phyloP scores from a whole-genome alignment of 2,329 filamentous ascomycete species.

The Aureobasidium mangrovei region DNA sequence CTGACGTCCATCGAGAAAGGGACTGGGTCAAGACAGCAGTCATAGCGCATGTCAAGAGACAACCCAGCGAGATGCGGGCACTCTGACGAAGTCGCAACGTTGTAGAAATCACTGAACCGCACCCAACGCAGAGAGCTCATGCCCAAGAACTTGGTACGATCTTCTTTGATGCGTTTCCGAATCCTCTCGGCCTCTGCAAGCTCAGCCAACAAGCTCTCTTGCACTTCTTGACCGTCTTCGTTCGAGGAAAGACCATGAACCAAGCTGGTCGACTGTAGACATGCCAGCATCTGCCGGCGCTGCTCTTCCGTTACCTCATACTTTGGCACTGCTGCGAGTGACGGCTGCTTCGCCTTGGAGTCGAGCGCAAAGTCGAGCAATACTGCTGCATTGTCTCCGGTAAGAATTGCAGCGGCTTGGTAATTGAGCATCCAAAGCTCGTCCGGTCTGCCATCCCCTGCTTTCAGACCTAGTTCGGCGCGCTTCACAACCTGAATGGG shows the following conservation, averaged over 20 bases:
- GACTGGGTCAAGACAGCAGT: constrained; percentile 8
- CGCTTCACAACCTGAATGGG: constrained; percentile 16
- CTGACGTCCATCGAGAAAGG: constrained; percentile 1
- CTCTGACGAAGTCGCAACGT: constrained; percentile 8
- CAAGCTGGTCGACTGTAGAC: constrained; percentile 9
- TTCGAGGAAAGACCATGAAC: constrained; percentile 9
- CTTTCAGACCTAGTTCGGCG: constrained; percentile 8
- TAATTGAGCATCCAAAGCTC: constrained; percentile 17
- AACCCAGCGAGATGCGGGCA: background rate
- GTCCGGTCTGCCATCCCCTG: constrained; percentile 6
- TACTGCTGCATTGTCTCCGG: constrained; percentile 6
- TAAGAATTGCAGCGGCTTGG: constrained; percentile 17
- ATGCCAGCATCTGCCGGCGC: constrained; percentile 5
- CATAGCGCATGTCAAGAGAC: constrained; percentile 7
- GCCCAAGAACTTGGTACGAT: constrained; percentile 14
- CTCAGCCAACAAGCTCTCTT: constrained; percentile 10
- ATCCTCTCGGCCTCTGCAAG: constrained; percentile 13
- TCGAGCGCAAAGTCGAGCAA: constrained; percentile 14
- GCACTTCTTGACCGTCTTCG: background rate
- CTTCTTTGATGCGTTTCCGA: constrained; percentile 12
- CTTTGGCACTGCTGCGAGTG: background rate
- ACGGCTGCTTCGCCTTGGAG: background rate
- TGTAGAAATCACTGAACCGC: constrained; percentile 16
- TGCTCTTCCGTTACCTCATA: constrained; percentile 4
- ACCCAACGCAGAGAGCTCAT: constrained; percentile 15